These are phyloP conservation scores for Jamesozyma gamospora DNA, from an alignment of 805 yeast species.

Conservation along the genomic window DNA sequence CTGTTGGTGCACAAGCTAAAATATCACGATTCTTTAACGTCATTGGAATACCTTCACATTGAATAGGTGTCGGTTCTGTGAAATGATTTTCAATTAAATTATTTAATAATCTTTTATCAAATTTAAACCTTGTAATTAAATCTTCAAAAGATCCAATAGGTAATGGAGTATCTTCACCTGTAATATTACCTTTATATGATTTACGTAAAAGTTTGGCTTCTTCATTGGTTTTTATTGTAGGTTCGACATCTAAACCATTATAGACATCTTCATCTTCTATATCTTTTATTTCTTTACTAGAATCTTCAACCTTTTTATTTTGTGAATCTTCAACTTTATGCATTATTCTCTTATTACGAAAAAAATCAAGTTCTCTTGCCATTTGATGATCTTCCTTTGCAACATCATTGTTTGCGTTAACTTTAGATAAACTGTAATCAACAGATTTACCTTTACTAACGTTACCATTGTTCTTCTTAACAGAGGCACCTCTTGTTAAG, in stretches of 20 bases:
- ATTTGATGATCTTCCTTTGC: conserved; percentile 37
- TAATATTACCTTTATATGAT: conserved; percentile 53
- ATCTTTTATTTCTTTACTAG: conserved; percentile 21
- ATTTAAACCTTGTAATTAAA: conserved; percentile 53
- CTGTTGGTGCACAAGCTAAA: conserved; percentile 94
- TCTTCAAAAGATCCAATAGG: conserved; percentile 89
- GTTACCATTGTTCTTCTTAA: conserved; percentile 41
- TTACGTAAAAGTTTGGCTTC: conserved; percentile 58
- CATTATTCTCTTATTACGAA: conserved; percentile 44
- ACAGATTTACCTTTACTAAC: conserved; percentile 17
- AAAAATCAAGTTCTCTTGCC: conserved; percentile 74
- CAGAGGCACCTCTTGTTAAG: conserved; percentile 73
- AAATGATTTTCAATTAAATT: conserved; percentile 65
- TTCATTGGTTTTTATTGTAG: conserved; percentile 39
- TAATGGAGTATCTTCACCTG: conserved; percentile 80
- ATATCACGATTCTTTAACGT: conserved; percentile 62
- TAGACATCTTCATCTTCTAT: conserved; percentile 25
- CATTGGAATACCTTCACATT: conserved; percentile 79
- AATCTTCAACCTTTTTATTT: conserved; percentile 16
- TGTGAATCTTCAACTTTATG: conserved; percentile 19
- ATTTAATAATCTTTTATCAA: conserved; percentile 43
- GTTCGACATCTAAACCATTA: conserved; percentile 26
- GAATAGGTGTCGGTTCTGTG: conserved; percentile 85
- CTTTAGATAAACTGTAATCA: conserved; percentile 17
- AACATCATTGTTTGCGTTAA: conserved; percentile 32